A percentile compares a stretch with the other conserved stretches of the same genome.
phyloP scores from a whole-genome alignment of 768 basidiomycete species.

The Suillus subluteus region DNA sequence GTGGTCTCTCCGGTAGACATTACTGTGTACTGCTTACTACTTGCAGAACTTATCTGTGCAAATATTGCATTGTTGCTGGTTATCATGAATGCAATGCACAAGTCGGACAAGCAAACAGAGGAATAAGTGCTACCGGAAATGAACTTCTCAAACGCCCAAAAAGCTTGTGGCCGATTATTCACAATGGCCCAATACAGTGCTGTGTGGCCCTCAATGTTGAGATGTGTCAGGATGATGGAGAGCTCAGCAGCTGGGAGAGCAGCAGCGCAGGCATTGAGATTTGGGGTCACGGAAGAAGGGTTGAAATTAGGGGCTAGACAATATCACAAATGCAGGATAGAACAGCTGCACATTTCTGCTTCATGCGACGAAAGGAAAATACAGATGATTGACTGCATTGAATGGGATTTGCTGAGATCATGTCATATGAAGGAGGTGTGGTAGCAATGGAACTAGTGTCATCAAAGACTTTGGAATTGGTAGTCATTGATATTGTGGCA shows the following conservation, averaged over 20 bases:
- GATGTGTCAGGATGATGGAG: neutral
- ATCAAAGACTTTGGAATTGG: neutral
- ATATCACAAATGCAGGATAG: neutral
- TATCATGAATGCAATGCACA: neutral
- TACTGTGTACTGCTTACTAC: neutral
- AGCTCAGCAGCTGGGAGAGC: neutral
- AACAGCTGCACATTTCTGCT: neutral
- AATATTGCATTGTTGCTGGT: neutral
- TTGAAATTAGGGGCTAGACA: neutral
- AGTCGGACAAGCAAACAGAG: neutral
- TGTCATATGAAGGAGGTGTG: neutral
- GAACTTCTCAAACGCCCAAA: neutral
- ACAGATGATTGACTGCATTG: neutral
- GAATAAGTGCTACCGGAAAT: neutral
- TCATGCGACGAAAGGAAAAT: neutral
- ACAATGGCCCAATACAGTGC: neutral
- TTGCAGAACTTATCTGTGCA: neutral
- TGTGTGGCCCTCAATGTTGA: neutral
- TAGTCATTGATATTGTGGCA: neutral
- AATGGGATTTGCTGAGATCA: neutral
- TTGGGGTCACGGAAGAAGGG: neutral
- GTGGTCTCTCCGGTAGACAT: neutral
- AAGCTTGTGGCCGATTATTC: neutral
- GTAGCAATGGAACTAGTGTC: neutral
- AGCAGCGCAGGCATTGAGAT: neutral